Evolutionary conservation across 805 yeast genomes (phyloP).

Genomic region (Kodamaea restingae): DNA sequence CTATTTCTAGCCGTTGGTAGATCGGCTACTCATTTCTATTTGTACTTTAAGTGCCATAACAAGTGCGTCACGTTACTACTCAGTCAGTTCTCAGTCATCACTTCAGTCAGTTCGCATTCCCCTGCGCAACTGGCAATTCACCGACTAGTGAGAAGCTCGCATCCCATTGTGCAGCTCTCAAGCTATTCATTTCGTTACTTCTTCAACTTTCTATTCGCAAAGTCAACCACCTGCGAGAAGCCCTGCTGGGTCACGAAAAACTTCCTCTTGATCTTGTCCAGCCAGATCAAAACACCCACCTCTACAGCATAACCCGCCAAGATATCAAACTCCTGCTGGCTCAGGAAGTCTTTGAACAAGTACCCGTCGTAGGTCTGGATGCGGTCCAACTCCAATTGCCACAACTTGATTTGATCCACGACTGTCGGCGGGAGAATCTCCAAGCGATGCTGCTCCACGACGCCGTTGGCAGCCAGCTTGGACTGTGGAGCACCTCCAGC

Average conservation of each 20-base stretch:
- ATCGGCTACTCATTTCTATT: too few species aligned
- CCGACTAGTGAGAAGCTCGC: too few species aligned
- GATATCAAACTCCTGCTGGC: slow-evolving; percentile 68
- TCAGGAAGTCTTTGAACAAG: slow-evolving; percentile 79
- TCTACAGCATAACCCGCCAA: slow-evolving; percentile 79
- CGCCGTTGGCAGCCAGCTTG: slow-evolving; percentile 19
- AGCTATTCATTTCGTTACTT: too few species aligned
- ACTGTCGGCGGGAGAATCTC: slow-evolving; percentile 89
- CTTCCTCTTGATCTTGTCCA: slow-evolving; percentile 59
- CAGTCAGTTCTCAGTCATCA: too few species aligned
- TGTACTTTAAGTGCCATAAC: too few species aligned
- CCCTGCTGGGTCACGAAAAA: slow-evolving; percentile 90
- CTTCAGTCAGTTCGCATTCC: too few species aligned
- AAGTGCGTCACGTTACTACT: too few species aligned
- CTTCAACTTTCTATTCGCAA: slow-evolving; percentile 58
- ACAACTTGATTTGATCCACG: slow-evolving; percentile 89
- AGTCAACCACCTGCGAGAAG: slow-evolving; percentile 84
- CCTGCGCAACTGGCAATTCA: too few species aligned
- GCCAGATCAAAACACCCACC: slow-evolving; percentile 90
- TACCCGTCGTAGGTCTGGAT: slow-evolving; percentile 84
- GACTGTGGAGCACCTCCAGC: slow-evolving; percentile 40
- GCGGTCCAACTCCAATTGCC: slow-evolving; percentile 96
- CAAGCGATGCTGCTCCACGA: slow-evolving; percentile 45
- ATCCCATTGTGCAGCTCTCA: too few species aligned
- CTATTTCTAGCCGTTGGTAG: too few species aligned